Conservation (phyloP, 345 rosid genomes). For the Citrus australasica region DNA sequence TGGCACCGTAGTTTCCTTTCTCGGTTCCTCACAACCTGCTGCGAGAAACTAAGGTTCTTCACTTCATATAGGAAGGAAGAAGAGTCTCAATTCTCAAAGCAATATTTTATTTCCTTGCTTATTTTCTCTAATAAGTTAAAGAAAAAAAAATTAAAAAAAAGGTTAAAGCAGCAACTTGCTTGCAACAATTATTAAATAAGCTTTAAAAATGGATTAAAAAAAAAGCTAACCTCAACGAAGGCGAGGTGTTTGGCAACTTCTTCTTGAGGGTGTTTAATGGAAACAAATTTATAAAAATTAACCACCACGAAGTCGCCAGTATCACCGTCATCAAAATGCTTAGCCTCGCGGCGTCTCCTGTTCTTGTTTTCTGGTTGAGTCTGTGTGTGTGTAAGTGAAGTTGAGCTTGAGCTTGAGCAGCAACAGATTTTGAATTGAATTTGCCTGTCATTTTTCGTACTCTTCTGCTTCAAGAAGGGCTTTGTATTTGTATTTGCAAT, state of each 20-base stretch:
- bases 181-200: too few species aligned
- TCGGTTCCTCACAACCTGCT: too few species aligned
- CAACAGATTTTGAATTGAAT: background rate
- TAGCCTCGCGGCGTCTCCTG: background rate
- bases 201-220: too few species aligned
- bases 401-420: background rate
- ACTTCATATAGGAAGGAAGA: too few species aligned
- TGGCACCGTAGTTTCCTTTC: too few species aligned
- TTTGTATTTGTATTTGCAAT: background rate
- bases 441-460: too few species aligned
- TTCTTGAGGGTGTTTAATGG: conserved; percentile 44
- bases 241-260: conserved; percentile 67
- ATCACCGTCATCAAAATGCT: background rate
- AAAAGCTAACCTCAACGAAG: conserved; percentile 53
- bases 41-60: too few species aligned
- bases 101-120: background rate
- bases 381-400: too few species aligned
- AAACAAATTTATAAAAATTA: conserved; percentile 75
- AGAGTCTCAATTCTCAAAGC: too few species aligned
- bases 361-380: background rate
- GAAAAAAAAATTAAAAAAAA: too few species aligned
- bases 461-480: background rate
- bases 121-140: background rate
- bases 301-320: conserved; percentile 60
- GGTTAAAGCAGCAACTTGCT: background rate